These are phyloP conservation scores for Wallacemonas sp. DNA, from an alignment of 208 protist genomes.

Conservation along the genomic window DNA sequence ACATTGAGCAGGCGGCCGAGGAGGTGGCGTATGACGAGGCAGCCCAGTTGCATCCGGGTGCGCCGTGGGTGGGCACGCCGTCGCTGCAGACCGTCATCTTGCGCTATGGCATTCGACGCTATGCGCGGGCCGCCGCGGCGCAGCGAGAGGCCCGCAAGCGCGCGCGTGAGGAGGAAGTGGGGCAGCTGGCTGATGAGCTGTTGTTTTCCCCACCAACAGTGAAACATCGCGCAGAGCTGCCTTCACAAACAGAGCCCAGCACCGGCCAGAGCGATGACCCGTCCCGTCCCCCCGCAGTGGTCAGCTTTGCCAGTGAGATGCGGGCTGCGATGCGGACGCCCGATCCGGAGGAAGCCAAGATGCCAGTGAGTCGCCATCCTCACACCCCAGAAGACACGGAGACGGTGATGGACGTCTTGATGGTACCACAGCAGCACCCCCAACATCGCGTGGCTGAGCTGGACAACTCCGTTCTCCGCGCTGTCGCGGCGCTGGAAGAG, in stretches of 20 bases:
- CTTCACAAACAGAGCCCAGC: no score
- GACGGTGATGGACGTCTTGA: background rate
- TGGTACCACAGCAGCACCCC: no score
- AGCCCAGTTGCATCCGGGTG: constrained; percentile 16
- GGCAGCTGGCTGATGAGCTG: constrained; percentile 28
- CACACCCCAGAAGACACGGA: background rate
- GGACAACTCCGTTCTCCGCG: constrained; percentile 12
- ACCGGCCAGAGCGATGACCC: no score
- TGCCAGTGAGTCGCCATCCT: background rate
- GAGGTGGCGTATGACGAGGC: constrained; percentile 15
- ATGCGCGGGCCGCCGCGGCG: constrained; percentile 20
- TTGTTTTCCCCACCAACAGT: constrained; percentile 24
- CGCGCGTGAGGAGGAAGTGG: constrained; percentile 18
- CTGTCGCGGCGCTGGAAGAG: constrained; percentile 10
- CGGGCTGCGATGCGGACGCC: constrained; percentile 28
- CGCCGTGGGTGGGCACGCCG: constrained; percentile 1
- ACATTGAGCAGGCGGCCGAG: constrained; percentile 29
- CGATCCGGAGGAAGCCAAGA: background rate
- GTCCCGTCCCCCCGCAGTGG: background rate
- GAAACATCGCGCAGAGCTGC: no score
- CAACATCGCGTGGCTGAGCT: background rate
- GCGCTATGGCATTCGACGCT: constrained; percentile 22
- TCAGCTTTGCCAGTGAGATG: constrained; percentile 19
- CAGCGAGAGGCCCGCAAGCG: constrained; percentile 22
- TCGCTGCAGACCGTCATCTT: background rate